Base-by-base conservation (phyloP, 352 stramenopile genomes). In the Globisporangium canariense region DNA sequence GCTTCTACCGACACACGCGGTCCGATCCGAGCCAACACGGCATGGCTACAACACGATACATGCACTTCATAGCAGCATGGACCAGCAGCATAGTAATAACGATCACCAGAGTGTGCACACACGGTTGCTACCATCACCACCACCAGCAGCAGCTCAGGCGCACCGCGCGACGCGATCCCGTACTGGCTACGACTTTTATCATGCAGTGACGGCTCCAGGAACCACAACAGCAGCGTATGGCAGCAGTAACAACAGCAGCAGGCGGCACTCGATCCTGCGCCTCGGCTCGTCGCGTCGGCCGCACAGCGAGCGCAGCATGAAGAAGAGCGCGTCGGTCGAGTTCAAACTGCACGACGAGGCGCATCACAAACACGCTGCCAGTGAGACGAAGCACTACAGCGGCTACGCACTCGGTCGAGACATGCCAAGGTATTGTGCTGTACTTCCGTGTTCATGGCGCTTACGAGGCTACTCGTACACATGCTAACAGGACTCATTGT, bases 321-420 rank as follows among this genome's bases (percentile, higher is more conserved):
- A 69, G 62, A 91, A 91, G 65, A 89, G 78, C 45, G 69, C 79
- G 18, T 91, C 81, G 1, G 85, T 93, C 10, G 83, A 93, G 67
- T 91, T 93, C 63, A 69, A 75, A 34, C 59, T 91, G 10, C 69
- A 88, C 52, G 66, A 84, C 14, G 75, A 77, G 34, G 72, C 80
- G 34, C 55, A 65, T 16, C 47, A 72, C 4, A 76, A 72, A 49
- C 63, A 78, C 28, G 49, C 62, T 13, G 64, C 58, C 13, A 69
- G 18, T 40, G 77, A 58, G 28, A n/a, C 47, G 56, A 34, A 50
- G 59, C 20, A 38, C 71, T 9, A 87, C 56, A 72, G 62, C 4
- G 80, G 79, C n/a, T 81, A 74, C 8, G 77, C 71, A 45, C 62
- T 69, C 40, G 67, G 76, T 47, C 70, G 78, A 34, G 65, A 76